phyloP scores from a whole-genome alignment of 2,329 filamentous ascomycete species.

The Periconia sp. region DNA sequence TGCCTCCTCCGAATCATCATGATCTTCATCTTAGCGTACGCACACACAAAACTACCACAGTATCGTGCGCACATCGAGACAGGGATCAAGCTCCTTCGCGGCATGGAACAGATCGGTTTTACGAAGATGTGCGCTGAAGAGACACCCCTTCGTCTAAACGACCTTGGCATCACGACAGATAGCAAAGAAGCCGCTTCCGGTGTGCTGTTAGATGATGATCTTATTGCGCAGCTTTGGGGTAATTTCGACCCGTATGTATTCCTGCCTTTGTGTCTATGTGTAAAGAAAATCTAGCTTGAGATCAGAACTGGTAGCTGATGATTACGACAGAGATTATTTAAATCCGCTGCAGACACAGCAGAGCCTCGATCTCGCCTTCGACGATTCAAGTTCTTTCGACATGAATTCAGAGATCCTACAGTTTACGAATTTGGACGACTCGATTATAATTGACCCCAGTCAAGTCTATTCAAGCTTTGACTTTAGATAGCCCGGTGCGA shows the following conservation, averaged over 20 bases:
- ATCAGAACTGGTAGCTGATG: too few relatives aligned
- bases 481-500: constrained; percentile 18
- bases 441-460: constrained; percentile 33
- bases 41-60: constrained; percentile 32
- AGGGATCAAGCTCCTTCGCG: constrained; percentile 24
- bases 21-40: constrained; percentile 44
- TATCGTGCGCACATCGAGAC: constrained; percentile 36
- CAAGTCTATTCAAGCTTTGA: constrained; percentile 26
- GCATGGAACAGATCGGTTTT: constrained; percentile 44
- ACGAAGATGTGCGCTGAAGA: constrained; percentile 43
- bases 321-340: too few relatives aligned
- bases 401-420: constrained; percentile 37
- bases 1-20: constrained; percentile 40
- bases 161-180: constrained; percentile 34
- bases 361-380: constrained; percentile 38
- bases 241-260: constrained; percentile 36
- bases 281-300: neutral
- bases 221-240: constrained; percentile 39
- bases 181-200: constrained; percentile 10
- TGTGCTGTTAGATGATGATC: constrained; percentile 33
- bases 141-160: constrained; percentile 36
- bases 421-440: constrained; percentile 38
- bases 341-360: constrained; percentile 42
- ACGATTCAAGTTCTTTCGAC: constrained; percentile 39
- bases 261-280: neutral